Base-by-base conservation (phyloP, 1,139 yeast genomes). In the Wickerhamomyces sp. region DNA sequence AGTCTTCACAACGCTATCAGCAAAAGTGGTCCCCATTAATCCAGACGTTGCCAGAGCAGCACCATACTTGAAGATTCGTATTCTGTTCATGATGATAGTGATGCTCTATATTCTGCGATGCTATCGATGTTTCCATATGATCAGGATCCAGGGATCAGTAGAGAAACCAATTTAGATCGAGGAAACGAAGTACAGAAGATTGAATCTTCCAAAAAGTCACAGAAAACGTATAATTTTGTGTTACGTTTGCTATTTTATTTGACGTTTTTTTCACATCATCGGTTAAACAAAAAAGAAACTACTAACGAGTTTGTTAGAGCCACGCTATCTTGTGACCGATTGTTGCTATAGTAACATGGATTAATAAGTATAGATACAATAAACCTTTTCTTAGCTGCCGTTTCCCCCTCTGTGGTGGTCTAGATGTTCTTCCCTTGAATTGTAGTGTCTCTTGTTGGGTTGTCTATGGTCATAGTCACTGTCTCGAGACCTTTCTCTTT, bases 41-140 rank as follows among this genome's bases (percentile, higher is more conserved):
- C 47, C 44, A 3, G 45, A 31, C 5, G 45, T 43, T 12, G 34
- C 39, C 20, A 43, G 31, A 28, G 40, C 40, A 2, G 48, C 39
- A 7, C 39, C 41, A 19, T 35, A 26, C 20, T 42, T 45, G 3
- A 40, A 14, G 18, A 28, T 38, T 9, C 43, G 40, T 7, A 32
- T 5, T 27, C 35, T 30, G 17, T 32, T 36, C 38, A 31, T 22
- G 18, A 8, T 18, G 7, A 5, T 18, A 10, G 22, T 18, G 27
- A 7, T 6, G 10, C 14, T 24, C 8, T 12, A 12, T 10, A 14
- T 7, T 7, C 7, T 21, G 10, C 7, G 24, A 8, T 21, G n/a
- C n/a, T n/a, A n/a, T n/a, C n/a, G n/a, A n/a, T n/a, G n/a, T n/a
- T n/a, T n/a, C n/a, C n/a, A n/a, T n/a, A n/a, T n/a, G n/a, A n/a